Percentiles rank a stretch among this genome's conserved stretches.
phyloP scores from a whole-genome alignment of 2,329 filamentous ascomycete genomes.

The Alternaria gansuensis region DNA sequence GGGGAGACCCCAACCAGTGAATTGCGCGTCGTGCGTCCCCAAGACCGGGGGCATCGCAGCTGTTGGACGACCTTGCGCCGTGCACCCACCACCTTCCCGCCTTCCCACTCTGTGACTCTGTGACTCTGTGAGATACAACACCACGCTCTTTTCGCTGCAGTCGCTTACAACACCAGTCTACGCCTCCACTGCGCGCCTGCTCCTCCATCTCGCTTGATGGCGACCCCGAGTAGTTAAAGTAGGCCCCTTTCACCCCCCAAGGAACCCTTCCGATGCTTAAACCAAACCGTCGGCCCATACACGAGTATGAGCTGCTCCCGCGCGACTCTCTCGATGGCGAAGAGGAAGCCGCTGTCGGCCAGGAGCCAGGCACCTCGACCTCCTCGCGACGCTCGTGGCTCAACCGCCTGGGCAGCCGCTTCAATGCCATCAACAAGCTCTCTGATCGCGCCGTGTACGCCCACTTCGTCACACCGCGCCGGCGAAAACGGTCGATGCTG shows the following conservation, averaged over 20 bases:
- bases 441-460: conserved; percentile 43
- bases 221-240: conserved; percentile 15
- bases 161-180: neutral
- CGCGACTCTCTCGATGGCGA: conserved; percentile 42
- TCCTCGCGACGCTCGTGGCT: conserved; percentile 40
- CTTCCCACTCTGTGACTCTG: neutral
- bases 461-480: conserved; percentile 47
- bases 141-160: neutral
- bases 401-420: conserved; percentile 25
- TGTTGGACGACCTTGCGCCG: neutral
- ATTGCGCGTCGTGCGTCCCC: conserved; percentile 9
- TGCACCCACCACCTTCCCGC: conserved; percentile 2
- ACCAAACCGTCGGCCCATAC: conserved; percentile 29
- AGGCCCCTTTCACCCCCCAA: conserved; percentile 19
- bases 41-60: conserved; percentile 4
- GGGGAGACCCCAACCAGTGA: conserved; percentile 6
- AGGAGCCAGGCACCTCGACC: conserved; percentile 22
- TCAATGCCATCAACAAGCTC: conserved; percentile 40
- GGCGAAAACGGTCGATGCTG: conserved; percentile 44
- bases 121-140: conserved; percentile 1
- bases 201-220: conserved; percentile 17
- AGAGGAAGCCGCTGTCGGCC: conserved; percentile 25
- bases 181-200: neutral
- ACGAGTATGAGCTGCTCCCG: conserved; percentile 49
- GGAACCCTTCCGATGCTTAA: conserved; percentile 28